phyloP scores from a whole-genome alignment of 208 protist species.

The Lotmaria passim region DNA sequence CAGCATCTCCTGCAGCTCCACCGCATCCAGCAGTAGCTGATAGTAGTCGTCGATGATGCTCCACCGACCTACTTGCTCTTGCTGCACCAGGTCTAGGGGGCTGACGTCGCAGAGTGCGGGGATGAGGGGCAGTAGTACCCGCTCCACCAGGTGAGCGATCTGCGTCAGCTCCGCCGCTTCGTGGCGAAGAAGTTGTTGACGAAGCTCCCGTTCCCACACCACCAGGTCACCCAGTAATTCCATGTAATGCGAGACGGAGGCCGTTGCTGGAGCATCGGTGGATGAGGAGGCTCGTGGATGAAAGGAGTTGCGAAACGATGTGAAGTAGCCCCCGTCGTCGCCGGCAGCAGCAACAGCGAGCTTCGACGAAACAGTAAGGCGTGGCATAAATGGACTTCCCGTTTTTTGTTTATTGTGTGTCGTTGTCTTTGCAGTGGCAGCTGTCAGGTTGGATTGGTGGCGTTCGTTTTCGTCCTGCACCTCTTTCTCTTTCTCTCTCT shows the following conservation, averaged over 20 bases:
- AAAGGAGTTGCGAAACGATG: conserved; percentile 3
- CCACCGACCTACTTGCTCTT: conserved; percentile 22
- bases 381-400: no score
- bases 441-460: no score
- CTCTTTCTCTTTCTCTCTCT: no score
- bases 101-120: conserved; percentile 20
- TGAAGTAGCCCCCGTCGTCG: neutral
- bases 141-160: conserved; percentile 17
- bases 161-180: conserved; percentile 25
- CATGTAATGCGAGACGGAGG: neutral
- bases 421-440: no score
- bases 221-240: conserved; percentile 3
- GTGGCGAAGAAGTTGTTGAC: conserved; percentile 25
- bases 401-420: no score
- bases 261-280: neutral
- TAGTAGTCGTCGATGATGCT: conserved; percentile 16
- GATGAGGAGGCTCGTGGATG: neutral
- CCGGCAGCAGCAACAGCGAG: neutral
- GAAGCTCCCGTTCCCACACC: conserved; percentile 21
- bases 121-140: conserved; percentile 10
- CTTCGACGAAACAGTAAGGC: no score
- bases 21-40: conserved; percentile 12
- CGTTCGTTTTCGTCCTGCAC: no score
- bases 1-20: conserved; percentile 30
- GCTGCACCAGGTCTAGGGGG: conserved; percentile 3